These are phyloP conservation scores for Globisporangium recalcitrans DNA, from an alignment of 352 stramenopile genomes.

Conservation along the genomic window DNA sequence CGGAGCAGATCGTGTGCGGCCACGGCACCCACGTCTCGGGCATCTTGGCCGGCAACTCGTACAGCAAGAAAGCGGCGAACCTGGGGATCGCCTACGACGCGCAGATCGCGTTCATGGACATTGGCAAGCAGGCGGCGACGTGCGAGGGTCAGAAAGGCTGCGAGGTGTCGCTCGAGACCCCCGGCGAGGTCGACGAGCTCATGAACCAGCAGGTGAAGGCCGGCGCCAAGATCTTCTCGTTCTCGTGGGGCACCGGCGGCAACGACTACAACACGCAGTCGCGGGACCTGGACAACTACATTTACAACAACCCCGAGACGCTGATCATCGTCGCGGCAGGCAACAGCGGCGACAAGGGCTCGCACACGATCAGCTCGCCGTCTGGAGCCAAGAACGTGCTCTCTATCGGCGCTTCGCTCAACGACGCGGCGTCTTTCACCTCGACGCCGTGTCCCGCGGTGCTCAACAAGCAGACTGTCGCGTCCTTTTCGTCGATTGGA, in stretches of 20 bases:
- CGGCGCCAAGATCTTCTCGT: constrained; percentile 78
- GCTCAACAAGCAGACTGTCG: constrained; percentile 71
- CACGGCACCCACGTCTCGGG: constrained; percentile 88
- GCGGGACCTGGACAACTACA: constrained; percentile 73
- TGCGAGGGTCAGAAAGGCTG: constrained; percentile 47
- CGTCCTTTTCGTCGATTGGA: constrained; percentile 79
- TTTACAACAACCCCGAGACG: constrained; percentile 82
- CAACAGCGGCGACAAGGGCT: constrained; percentile 78
- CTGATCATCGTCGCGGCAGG: constrained; percentile 86
- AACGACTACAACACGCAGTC: constrained; percentile 81
- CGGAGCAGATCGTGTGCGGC: constrained; percentile 53
- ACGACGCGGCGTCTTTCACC: constrained; percentile 44
- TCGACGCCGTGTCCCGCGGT: constrained; percentile 41
- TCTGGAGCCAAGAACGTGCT: constrained; percentile 84
- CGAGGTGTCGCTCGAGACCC: constrained; percentile 61
- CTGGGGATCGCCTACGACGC: constrained; percentile 74
- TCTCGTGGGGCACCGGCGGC: constrained; percentile 75
- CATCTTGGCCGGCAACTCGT: constrained; percentile 65
- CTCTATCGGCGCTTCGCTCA: constrained; percentile 76
- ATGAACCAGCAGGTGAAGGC: constrained; percentile 61
- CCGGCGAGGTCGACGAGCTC: constrained; percentile 54
- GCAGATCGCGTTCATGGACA: constrained; percentile 87
- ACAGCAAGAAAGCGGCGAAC: constrained; percentile 28
- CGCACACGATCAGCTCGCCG: constrained; percentile 77
- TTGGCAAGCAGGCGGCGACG: constrained; percentile 46